Conservation (phyloP, 768 basidiomycete species). For the Naganishia vishniacii region DNA sequence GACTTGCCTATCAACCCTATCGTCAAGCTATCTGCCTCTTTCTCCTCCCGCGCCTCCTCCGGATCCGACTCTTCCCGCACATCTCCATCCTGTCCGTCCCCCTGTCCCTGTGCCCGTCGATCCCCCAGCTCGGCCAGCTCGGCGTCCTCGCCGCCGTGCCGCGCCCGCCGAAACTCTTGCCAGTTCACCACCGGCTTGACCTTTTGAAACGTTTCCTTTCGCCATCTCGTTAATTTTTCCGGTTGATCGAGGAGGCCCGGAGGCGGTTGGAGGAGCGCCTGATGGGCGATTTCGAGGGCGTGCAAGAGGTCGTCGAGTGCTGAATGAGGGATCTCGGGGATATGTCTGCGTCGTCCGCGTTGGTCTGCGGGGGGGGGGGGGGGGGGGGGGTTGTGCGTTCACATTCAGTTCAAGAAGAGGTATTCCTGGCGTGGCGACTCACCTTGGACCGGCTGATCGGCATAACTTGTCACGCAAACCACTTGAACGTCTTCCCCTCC, state of each 20-base stretch:
- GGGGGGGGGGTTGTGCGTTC: too few species aligned
- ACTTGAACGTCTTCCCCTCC: conserved; percentile 57
- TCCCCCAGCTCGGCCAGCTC: neutral
- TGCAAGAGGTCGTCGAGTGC: conserved; percentile 63
- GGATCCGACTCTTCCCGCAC: conserved; percentile 29
- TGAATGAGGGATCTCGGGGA: conserved; percentile 64
- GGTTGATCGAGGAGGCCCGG: conserved; percentile 54
- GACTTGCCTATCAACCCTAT: conserved; percentile 69
- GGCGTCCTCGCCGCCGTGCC: neutral
- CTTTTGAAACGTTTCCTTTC: conserved; percentile 48
- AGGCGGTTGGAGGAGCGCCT: conserved; percentile 65
- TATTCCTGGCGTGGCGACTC: neutral
- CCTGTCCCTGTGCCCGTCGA: conserved; percentile 31
- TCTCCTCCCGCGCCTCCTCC: conserved; percentile 31
- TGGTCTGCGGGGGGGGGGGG: neutral
- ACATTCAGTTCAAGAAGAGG: neutral
- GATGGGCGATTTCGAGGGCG: conserved; percentile 63
- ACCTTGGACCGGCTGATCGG: conserved; percentile 34
- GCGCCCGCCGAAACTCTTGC: conserved; percentile 55
- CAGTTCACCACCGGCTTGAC: conserved; percentile 69
- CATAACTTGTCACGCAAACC: conserved; percentile 71
- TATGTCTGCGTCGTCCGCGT: conserved; percentile 37
- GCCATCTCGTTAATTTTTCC: conserved; percentile 60
- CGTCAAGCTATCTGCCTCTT: conserved; percentile 53
- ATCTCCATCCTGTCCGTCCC: conserved; percentile 36